A percentile compares a stretch with the other conserved stretches of the same genome.
Conservation (phyloP, 345 rosid species). For the Corchorus capsularis region DNA sequence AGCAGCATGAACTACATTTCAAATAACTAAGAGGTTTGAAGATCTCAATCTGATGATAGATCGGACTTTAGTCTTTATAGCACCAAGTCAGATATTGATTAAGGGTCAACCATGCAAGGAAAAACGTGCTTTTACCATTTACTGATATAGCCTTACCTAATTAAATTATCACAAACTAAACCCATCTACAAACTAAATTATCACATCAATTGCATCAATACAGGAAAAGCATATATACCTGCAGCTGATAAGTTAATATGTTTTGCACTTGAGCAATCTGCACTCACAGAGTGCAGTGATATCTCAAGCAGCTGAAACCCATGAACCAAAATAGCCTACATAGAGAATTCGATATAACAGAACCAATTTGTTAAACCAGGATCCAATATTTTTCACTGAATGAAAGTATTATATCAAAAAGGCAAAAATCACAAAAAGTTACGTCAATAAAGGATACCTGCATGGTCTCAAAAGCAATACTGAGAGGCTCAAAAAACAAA, state of each 20-base stretch:
- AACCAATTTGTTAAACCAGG: neutral
- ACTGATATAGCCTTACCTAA: neutral
- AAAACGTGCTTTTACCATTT: neutral
- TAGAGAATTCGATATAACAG: slow-evolving; percentile 2
- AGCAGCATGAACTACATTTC: too few species aligned
- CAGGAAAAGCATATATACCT: neutral
- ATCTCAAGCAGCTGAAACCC: slow-evolving; percentile 23
- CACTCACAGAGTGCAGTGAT: slow-evolving; percentile 3
- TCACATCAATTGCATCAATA: neutral
- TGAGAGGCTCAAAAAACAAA: slow-evolving; percentile 23
- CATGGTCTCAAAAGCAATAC: slow-evolving; percentile 24
- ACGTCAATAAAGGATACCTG: slow-evolving; percentile 4
- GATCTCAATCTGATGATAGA: too few species aligned
- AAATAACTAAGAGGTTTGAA: too few species aligned
- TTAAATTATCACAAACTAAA: too few species aligned
- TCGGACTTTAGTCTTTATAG: too few species aligned
- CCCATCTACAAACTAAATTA: too few species aligned
- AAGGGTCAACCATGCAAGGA: neutral
- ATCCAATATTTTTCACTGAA: neutral
- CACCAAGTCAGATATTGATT: too few species aligned
- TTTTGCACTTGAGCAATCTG: slow-evolving; percentile 15
- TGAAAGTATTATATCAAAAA: neutral
- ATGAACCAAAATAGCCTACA: slow-evolving; percentile 16
- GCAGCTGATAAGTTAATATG: slow-evolving; percentile 14
- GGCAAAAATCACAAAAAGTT: neutral